Evolutionary conservation across 345 rosid genomes (phyloP).

Genomic region (Populus euphratica): DNA sequence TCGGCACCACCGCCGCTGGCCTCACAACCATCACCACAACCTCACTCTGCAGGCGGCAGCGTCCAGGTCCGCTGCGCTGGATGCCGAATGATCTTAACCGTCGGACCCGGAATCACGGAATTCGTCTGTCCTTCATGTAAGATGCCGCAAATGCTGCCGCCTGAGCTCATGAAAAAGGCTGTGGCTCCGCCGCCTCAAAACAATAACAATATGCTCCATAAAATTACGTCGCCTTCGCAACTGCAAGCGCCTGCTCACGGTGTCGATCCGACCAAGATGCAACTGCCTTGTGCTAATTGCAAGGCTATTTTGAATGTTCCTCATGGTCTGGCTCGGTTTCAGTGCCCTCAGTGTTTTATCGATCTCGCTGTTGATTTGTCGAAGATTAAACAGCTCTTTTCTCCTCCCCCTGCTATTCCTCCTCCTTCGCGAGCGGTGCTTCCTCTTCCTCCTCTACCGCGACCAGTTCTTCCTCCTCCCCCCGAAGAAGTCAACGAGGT

Average conservation of each 20-base stretch:
- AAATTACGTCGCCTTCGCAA: conserved; percentile 13
- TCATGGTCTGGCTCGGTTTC: conserved; percentile 74
- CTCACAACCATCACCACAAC: conserved; percentile 39
- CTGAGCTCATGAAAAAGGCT: conserved; percentile 64
- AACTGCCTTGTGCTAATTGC: conserved; percentile 90
- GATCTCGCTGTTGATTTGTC: conserved; percentile 83
- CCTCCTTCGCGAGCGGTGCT: conserved; percentile 6
- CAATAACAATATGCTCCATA: background rate
- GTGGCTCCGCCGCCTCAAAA: conserved; percentile 25
- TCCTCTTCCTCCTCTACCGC: conserved; percentile 3
- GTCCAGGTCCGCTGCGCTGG: conserved; percentile 97
- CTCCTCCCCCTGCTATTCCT: conserved; percentile 33
- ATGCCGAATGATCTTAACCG: conserved; percentile 74
- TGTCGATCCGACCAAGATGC: conserved; percentile 97
- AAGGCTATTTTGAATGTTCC: conserved; percentile 94
- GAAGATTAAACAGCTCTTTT: conserved; percentile 48
- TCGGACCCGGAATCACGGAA: conserved; percentile 62
- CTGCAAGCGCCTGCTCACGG: conserved; percentile 76
- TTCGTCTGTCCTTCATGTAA: conserved; percentile 84
- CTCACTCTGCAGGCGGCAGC: conserved; percentile 35
- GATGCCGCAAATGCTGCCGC: conserved; percentile 93
- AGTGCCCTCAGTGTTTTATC: conserved; percentile 86
- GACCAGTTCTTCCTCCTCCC: conserved; percentile 25
- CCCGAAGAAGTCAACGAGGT: conserved; percentile 93
- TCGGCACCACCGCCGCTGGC: conserved; percentile 55